Evolutionary conservation across 768 basidiomycete species (phyloP).

Genomic region (Termitomyces eurrhizus): DNA sequence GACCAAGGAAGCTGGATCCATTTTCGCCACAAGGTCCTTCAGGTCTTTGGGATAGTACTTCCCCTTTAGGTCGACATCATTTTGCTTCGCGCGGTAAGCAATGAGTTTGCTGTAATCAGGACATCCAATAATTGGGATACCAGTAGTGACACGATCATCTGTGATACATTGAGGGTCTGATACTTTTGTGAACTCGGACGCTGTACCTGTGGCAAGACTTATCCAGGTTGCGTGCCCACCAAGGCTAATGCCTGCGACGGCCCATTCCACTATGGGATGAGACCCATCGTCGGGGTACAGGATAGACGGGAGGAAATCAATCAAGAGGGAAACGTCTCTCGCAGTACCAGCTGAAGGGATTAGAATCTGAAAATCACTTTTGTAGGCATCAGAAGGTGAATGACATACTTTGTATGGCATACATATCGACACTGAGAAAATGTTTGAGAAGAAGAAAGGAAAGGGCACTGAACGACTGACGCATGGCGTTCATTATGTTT

Average conservation of each 20-base stretch:
- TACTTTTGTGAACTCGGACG: background rate
- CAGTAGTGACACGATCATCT: slow-evolving; percentile 45
- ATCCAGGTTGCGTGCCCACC: slow-evolving; percentile 88
- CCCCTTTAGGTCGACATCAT: slow-evolving; percentile 38
- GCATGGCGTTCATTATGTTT: slow-evolving; percentile 36
- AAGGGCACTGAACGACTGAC: slow-evolving; percentile 25
- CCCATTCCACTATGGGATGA: slow-evolving; percentile 60
- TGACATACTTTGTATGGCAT: slow-evolving; percentile 36
- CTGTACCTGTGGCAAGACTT: slow-evolving; percentile 43
- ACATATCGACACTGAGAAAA: slow-evolving; percentile 41
- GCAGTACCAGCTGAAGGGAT: slow-evolving; percentile 57
- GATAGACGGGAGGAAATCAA: slow-evolving; percentile 74
- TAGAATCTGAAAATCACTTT: background rate
- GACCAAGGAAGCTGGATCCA: slow-evolving; percentile 46
- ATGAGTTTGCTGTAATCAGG: slow-evolving; percentile 65
- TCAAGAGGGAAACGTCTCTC: slow-evolving; percentile 73
- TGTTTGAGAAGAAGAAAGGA: background rate
- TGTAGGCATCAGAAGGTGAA: background rate
- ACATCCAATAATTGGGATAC: slow-evolving; percentile 61
- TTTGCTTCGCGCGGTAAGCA: slow-evolving; percentile 45
- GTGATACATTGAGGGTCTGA: background rate
- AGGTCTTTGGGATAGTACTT: slow-evolving; percentile 59
- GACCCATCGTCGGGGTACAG: slow-evolving; percentile 64
- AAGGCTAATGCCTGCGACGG: slow-evolving; percentile 71
- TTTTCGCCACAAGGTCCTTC: slow-evolving; percentile 37